phyloP scores from a whole-genome alignment of 2,329 filamentous ascomycete genomes.

The Lasiodiplodia sp. region DNA sequence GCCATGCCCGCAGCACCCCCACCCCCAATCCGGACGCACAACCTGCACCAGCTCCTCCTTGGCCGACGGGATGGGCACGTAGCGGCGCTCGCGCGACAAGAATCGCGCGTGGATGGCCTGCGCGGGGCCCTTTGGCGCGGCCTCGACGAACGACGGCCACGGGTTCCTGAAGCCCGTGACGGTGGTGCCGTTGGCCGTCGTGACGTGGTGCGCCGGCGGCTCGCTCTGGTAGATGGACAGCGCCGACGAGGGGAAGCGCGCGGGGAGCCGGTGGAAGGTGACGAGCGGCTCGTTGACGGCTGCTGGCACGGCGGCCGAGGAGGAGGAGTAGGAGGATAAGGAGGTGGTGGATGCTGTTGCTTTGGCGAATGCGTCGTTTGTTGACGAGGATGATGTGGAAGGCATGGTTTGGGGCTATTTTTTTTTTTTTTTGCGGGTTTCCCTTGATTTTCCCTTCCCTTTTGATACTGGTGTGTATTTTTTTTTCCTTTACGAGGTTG shows the following conservation, averaged over 20 bases:
- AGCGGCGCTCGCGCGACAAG: slow-evolving; percentile 51
- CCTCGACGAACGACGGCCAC: slow-evolving; percentile 52
- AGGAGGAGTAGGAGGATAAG: neutral
- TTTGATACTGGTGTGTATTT: neutral
- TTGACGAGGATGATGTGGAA: neutral
- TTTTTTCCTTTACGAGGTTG: too few species aligned
- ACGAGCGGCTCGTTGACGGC: neutral
- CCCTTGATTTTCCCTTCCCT: neutral
- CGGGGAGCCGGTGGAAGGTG: slow-evolving; percentile 12
- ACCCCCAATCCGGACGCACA: slow-evolving; percentile 48
- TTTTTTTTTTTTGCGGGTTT: too few species aligned
- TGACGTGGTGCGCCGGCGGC: slow-evolving; percentile 19
- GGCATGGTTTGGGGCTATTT: neutral
- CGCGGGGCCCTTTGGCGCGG: slow-evolving; percentile 35
- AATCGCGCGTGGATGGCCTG: slow-evolving; percentile 44
- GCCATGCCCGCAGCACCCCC: neutral
- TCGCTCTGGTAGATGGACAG: neutral
- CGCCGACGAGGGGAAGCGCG: neutral
- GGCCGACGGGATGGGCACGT: slow-evolving; percentile 54
- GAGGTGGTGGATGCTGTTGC: neutral
- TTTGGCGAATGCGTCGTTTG: neutral
- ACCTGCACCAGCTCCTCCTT: slow-evolving; percentile 53
- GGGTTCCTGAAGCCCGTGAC: slow-evolving; percentile 56
- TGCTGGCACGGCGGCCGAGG: neutral
- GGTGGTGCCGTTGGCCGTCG: slow-evolving; percentile 37